phyloP scores from a whole-genome alignment of 176 grass and related monocot genomes.

The Carex myosuroides region DNA sequence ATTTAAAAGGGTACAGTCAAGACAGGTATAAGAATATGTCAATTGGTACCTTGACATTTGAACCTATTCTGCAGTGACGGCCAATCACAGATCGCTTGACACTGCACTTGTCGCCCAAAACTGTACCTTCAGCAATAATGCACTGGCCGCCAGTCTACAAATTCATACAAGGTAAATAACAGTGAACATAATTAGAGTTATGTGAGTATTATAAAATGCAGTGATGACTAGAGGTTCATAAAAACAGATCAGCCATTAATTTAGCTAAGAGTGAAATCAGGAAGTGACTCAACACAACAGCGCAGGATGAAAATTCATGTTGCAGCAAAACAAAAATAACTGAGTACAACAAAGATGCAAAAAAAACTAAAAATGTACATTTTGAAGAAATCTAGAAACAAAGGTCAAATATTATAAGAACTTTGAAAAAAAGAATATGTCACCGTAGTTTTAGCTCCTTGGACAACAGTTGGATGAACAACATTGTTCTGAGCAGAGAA shows the following conservation, averaged over 20 bases:
- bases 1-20: background rate
- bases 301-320: background rate
- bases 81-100: conserved; percentile 97
- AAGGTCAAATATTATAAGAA: background rate
- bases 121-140: conserved; percentile 89
- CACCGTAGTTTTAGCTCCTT: conserved; percentile 94
- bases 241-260: background rate
- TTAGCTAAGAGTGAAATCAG: background rate
- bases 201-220: background rate
- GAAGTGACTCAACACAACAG: background rate
- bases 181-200: background rate
- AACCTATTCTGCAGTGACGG: conserved; percentile 95
- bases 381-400: background rate
- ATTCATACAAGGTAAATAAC: conserved; percentile 7
- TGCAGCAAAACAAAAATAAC: background rate
- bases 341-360: background rate
- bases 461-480: conserved; percentile 71
- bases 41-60: conserved; percentile 80
- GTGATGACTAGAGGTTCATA: background rate
- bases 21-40: background rate
- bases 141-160: conserved; percentile 82
- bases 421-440: conserved; percentile 7
- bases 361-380: background rate
- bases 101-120: conserved; percentile 95
- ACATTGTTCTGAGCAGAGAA: conserved; percentile 93